These are phyloP conservation scores for Dryadomyces sulphureus DNA, from an alignment of 2,329 filamentous ascomycete genomes.

Conservation along the genomic window DNA sequence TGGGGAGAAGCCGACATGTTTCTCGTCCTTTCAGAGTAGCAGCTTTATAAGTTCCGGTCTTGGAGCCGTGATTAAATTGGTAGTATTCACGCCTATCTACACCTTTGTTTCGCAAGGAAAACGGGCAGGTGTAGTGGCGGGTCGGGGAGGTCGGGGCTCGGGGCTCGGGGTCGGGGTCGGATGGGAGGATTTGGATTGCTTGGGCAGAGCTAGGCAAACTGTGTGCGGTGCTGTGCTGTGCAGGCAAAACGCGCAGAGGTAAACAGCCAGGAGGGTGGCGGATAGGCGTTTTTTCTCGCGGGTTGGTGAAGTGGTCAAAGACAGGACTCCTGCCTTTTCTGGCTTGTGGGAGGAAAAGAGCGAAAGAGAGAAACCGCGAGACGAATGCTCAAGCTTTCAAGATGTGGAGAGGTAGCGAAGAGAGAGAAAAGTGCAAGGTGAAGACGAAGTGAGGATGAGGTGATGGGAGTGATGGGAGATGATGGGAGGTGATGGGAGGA, in stretches of 20 bases:
- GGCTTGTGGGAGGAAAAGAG: not conserved
- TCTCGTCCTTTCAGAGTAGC: constrained; percentile 10
- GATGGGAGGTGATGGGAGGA: not conserved
- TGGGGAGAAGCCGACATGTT: constrained; percentile 58
- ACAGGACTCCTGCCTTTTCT: not conserved
- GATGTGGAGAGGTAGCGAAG: not conserved
- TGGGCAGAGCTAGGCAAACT: constrained; percentile 11
- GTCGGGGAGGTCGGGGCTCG: too few species aligned
- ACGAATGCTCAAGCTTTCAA: too few species aligned
- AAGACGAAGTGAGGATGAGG: too few species aligned
- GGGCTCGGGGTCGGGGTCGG: constrained; percentile 2
- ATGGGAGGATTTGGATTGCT: not conserved
- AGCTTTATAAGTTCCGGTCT: constrained; percentile 27
- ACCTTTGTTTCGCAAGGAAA: constrained; percentile 79
- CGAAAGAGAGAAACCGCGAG: not conserved
- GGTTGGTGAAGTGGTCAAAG: constrained; percentile 7
- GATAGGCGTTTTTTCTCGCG: not conserved
- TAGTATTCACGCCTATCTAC: constrained; percentile 50
- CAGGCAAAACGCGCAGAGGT: not conserved
- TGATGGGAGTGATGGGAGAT: too few species aligned
- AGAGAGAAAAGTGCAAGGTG: not conserved
- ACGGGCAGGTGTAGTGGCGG: constrained; percentile 70
- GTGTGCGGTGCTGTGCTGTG: not conserved
- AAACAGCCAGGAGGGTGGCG: not conserved
- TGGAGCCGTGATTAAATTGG: constrained; percentile 23